These are phyloP conservation scores for Phoma sp. DNA, from an alignment of 2,329 filamentous ascomycete genomes.

Conservation along the genomic window DNA sequence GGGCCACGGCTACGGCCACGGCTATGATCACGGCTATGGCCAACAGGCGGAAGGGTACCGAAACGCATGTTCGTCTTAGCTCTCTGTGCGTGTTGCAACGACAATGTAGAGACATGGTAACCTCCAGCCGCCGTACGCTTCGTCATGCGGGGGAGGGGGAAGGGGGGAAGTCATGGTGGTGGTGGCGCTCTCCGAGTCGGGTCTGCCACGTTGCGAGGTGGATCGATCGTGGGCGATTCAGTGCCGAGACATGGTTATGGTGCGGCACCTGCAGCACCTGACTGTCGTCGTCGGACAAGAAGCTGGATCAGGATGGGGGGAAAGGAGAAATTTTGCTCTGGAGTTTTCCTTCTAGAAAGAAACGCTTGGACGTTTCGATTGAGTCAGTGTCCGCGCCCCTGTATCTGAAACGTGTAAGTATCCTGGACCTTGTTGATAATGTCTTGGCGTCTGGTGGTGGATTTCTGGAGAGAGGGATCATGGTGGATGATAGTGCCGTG, in stretches of 20 bases:
- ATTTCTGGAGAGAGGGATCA: not conserved
- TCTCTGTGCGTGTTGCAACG: not conserved
- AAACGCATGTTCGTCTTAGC: not conserved
- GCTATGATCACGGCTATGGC: not conserved
- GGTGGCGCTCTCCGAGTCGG: not conserved
- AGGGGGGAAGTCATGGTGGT: constrained; percentile 2
- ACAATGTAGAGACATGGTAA: not conserved
- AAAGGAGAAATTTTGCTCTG: constrained; percentile 4
- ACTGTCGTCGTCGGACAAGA: not conserved
- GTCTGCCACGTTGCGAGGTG: constrained; percentile 14
- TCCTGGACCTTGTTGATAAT: constrained; percentile 9
- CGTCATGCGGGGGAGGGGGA: constrained; percentile 3
- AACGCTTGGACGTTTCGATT: constrained; percentile 9
- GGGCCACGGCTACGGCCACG: not conserved
- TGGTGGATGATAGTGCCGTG: not conserved
- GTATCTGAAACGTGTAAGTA: constrained; percentile 5
- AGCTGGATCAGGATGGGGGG: constrained; percentile 7
- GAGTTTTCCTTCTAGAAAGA: constrained; percentile 8
- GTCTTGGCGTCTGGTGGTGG: not conserved
- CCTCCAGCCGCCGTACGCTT: not conserved
- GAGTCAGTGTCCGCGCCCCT: not conserved
- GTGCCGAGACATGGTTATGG: constrained; percentile 1
- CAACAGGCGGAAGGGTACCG: not conserved
- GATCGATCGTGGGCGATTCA: constrained; percentile 3
- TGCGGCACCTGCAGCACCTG: not conserved